These are phyloP conservation scores for Flaveria bidentis DNA, from an alignment of 129 eudicot genomes.

Conservation along the genomic window DNA sequence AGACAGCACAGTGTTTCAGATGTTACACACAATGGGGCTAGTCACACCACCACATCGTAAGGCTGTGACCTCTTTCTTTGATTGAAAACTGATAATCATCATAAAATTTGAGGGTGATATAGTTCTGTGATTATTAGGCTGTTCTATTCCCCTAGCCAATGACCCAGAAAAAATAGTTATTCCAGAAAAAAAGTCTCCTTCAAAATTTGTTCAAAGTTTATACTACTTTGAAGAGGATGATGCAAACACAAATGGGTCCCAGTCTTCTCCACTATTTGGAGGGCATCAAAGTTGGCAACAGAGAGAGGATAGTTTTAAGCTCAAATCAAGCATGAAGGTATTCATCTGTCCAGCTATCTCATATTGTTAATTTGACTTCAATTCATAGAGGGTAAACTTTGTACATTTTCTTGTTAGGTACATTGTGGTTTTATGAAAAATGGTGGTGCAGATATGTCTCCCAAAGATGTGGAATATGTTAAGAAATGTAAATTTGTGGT, in stretches of 20 bases:
- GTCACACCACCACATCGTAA: constrained; percentile 92
- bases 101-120: background rate
- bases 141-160: constrained; percentile 71
- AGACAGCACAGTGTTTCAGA: constrained; percentile 71
- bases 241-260: constrained; percentile 49
- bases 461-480: constrained; percentile 65
- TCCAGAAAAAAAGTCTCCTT: constrained; percentile 62
- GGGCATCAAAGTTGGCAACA: constrained; percentile 85
- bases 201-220: constrained; percentile 57
- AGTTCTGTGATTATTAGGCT: constrained; percentile 52
- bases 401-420: constrained; percentile 47
- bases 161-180: constrained; percentile 73
- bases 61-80: constrained; percentile 27
- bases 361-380: constrained; percentile 5
- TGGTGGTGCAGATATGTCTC: constrained; percentile 91
- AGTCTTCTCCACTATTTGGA: constrained; percentile 76
- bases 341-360: background rate
- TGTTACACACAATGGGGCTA: constrained; percentile 77
- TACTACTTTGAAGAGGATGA: constrained; percentile 71
- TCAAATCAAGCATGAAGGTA: constrained; percentile 86
- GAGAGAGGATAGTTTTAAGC: constrained; percentile 82
- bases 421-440: constrained; percentile 91
- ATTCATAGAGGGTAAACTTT: background rate
- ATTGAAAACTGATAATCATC: constrained; percentile 1
- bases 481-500: constrained; percentile 86